Evolutionary conservation across 1,284 basidiomycete species (phyloP), one percentile per base, ranked within the genome.

Genomic region (Cryptococcus sp.): DNA sequence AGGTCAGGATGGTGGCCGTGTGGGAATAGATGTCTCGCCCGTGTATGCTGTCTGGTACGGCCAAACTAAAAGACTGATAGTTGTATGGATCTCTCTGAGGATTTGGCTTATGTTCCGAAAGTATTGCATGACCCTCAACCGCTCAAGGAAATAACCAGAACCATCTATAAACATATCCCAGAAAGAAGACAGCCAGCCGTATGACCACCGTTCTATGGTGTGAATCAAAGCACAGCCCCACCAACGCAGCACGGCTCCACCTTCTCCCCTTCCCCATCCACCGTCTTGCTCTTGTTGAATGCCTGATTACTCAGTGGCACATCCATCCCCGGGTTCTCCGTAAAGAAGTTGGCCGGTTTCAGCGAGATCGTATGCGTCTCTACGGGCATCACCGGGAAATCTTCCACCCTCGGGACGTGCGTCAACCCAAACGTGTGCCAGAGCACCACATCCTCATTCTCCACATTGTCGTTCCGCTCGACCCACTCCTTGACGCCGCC

Each of bases 331-430:
- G 93, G 93, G 71, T 89, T 91, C 55, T 78, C 77, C 57, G 80
- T 81, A 80, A 95, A 96, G 83, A 96, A 96, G 62, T 84, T 85
- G 53, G 81, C 81, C 8, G 93, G 93, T 71, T 91, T 91, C 77
- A 96, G 85, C 16, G 83, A 79, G 52, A 94, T 72, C 57, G 76
- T 84, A 44, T 92, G 62, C 28, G 28, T 33, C 28, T 33, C 28
- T 9, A 33, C 28, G 7, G 15, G 21, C 60, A 63, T 61, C 24
- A 67, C 53, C 1, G 65, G 65, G 56, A 61, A 67, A 42, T 67
- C 65, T 35, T 67, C 65, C 1, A 60, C 55, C 53, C 65, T 44
- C 12, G 63, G 57, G 39, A 61, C 53, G 42, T 66, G 65, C 15
- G 65, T 66, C 43, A 66, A 48, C 5, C 56, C 59, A 44, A 61